These are phyloP conservation scores for Fusarium penzigii DNA, from an alignment of 2,329 filamentous ascomycete genomes.

Conservation along the genomic window DNA sequence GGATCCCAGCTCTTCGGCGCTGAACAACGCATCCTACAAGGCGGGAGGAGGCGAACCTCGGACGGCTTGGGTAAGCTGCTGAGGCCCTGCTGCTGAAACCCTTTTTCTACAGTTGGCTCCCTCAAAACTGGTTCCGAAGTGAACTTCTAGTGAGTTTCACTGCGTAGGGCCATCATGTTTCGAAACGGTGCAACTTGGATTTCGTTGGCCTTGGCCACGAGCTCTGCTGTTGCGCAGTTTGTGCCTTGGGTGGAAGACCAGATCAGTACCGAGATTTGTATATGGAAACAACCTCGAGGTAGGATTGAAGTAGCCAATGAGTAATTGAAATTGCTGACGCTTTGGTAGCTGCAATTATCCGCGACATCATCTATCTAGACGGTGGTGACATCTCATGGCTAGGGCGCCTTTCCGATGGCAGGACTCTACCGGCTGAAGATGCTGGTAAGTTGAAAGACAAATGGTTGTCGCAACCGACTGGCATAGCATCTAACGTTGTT, in stretches of 20 bases:
- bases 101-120: background rate
- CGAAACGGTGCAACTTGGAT: constrained; percentile 11
- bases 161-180: constrained; percentile 19
- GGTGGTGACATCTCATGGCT: constrained; percentile 60
- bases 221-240: constrained; percentile 39
- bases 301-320: constrained; percentile 8
- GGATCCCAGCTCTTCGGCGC: background rate
- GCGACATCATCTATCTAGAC: constrained; percentile 66
- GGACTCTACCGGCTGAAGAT: constrained; percentile 21
- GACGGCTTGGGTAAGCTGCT: constrained; percentile 2
- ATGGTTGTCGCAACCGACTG: background rate
- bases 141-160: background rate
- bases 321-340: constrained; percentile 20
- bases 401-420: constrained; percentile 49
- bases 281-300: constrained; percentile 53
- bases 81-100: constrained; percentile 8
- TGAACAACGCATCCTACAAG: background rate
- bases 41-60: constrained; percentile 7
- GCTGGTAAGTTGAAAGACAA: constrained; percentile 44
- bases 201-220: constrained; percentile 17
- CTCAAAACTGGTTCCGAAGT: constrained; percentile 10
- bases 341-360: constrained; percentile 53
- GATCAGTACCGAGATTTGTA: constrained; percentile 60
- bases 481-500: constrained; percentile 2
- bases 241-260: constrained; percentile 52